Percentiles rank a stretch among this genome's conserved stretches.
phyloP scores from a whole-genome alignment of 345 rosid species.

The Mercurialis annua region DNA sequence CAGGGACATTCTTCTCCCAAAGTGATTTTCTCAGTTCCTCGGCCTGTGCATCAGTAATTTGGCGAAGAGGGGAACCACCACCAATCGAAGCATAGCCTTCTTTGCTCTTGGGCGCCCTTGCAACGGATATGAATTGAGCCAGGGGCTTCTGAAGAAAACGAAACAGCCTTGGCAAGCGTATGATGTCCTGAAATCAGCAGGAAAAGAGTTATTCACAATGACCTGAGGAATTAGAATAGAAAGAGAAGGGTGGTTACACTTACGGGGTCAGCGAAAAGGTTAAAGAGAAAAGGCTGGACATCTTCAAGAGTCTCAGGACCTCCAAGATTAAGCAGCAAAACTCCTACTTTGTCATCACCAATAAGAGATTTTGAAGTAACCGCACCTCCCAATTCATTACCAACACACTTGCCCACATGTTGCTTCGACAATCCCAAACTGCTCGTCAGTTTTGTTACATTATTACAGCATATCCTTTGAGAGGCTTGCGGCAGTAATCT shows the following conservation, averaged over 20 bases:
- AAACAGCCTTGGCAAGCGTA: conserved; percentile 80
- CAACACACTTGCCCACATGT: conserved; percentile 25
- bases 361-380: conserved; percentile 51
- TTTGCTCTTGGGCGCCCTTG: conserved; percentile 94
- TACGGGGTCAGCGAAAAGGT: conserved; percentile 98
- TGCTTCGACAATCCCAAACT: conserved; percentile 37
- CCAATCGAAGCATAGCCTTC: conserved; percentile 99
- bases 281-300: conserved; percentile 95
- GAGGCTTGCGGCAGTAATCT: conserved; percentile 48
- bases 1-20: conserved; percentile 77
- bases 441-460: conserved; percentile 21
- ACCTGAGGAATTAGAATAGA: not conserved
- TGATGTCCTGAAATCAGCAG: conserved; percentile 87
- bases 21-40: conserved; percentile 86
- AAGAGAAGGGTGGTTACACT: not conserved
- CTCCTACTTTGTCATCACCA: conserved; percentile 70
- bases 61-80: conserved; percentile 93
- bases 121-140: conserved; percentile 87
- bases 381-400: conserved; percentile 46
- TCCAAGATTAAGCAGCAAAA: conserved; percentile 87
- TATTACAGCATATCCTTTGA: conserved; percentile 36
- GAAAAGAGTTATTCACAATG: too few relatives aligned
- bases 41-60: conserved; percentile 96
- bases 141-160: conserved; percentile 92
- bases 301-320: conserved; percentile 98